These are phyloP conservation scores for Sorghum bicolor DNA, from an alignment of 176 grass and related monocot genomes.

Conservation along the genomic window DNA sequence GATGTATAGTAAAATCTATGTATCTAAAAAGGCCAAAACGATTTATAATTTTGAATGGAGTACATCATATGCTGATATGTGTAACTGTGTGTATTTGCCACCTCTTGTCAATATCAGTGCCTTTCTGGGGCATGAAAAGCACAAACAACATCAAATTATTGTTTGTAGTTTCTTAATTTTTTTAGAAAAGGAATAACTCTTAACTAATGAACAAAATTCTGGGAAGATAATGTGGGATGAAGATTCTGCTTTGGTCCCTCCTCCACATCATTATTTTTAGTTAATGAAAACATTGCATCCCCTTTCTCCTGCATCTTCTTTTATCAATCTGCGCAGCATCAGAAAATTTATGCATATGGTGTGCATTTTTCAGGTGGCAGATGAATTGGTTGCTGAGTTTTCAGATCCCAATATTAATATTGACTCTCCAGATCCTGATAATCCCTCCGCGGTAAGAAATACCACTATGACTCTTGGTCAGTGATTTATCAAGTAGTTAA, in stretches of 20 bases:
- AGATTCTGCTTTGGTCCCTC: conserved; percentile 1
- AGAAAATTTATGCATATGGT: conserved; percentile 18
- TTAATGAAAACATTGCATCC: not conserved
- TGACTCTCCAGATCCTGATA: conserved; percentile 76
- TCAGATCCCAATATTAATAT: conserved; percentile 67
- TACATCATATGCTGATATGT: not conserved
- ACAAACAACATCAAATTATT: not conserved
- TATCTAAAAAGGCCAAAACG: not conserved
- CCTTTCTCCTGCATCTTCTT: not conserved
- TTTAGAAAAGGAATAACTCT: not conserved
- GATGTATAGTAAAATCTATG: not conserved
- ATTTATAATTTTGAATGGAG: not conserved
- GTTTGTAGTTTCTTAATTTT: conserved; percentile 2
- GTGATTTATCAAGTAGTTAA: conserved; percentile 18
- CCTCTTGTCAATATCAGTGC: not conserved
- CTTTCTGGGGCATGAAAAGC: not conserved
- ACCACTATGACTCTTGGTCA: conserved; percentile 5
- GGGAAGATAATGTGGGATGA: not conserved
- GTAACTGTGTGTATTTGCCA: not conserved
- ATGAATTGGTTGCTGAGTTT: conserved; percentile 97
- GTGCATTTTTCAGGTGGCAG: conserved; percentile 73
- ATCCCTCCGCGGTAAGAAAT: conserved; percentile 31
- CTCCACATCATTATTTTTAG: not conserved
- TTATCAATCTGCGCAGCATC: not conserved
- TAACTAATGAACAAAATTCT: not conserved